phyloP scores from a whole-genome alignment of 1,284 basidiomycete genomes.

The Violaceomyces palustris region DNA sequence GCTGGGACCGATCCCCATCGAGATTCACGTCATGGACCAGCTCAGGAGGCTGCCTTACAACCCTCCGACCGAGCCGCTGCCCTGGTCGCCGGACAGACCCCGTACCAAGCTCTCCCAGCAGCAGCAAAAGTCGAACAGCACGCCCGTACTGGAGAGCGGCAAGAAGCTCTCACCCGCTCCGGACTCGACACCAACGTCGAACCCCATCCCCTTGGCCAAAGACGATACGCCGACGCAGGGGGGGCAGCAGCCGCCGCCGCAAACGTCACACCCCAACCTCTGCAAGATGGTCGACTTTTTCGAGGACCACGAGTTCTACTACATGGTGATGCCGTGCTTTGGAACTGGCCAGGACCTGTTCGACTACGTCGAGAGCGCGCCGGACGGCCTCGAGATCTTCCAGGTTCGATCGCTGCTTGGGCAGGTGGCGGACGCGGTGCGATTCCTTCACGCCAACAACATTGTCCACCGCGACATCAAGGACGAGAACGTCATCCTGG shows the following conservation, averaged over 20 bases:
- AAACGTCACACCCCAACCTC: constrained; percentile 73
- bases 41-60: constrained; percentile 66
- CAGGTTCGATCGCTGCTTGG: constrained; percentile 80
- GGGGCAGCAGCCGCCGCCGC: too few relatives aligned
- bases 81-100: constrained; percentile 26
- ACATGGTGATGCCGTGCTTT: constrained; percentile 64
- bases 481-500: constrained; percentile 82
- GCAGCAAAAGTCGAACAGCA: not conserved
- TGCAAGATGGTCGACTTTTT: constrained; percentile 94
- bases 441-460: constrained; percentile 83
- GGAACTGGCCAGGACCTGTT: constrained; percentile 71
- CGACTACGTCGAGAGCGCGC: constrained; percentile 85
- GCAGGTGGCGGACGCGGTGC: constrained; percentile 86
- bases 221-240: too few relatives aligned
- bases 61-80: constrained; percentile 21
- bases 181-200: not conserved
- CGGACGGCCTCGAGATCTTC: constrained; percentile 72
- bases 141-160: not conserved
- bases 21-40: constrained; percentile 89
- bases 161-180: not conserved
- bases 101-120: constrained; percentile 2
- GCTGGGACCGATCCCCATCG: constrained; percentile 93
- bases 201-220: too few relatives aligned
- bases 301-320: constrained; percentile 95
- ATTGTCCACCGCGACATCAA: constrained; percentile 98